Evolutionary conservation across 495 filamentous ascomycete species (phyloP), one percentile per base, ranked within the genome.

Genomic region (Aspergillus nanangensis): DNA sequence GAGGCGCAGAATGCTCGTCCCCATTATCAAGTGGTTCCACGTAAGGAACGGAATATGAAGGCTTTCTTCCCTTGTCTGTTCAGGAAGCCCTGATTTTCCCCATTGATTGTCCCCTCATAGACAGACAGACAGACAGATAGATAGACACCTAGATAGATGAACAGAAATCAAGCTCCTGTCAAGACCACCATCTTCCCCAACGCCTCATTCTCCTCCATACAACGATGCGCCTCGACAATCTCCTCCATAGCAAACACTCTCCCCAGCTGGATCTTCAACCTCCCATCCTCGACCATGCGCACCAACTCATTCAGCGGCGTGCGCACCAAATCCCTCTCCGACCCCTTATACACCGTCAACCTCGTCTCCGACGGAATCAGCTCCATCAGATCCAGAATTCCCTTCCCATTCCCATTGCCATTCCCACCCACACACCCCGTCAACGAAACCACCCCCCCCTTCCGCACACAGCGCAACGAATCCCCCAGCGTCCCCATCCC

Each of bases 371-470:
- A 69, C 2, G 72, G 72, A 25, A 80, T 69, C 11, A 53, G 33
- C 7, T 59, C 66, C 69, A 77, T 74, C 0, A 73, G 73, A 45
- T 55, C 62, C 41, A 77, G 71, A 4, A 70, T 57, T 5, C 70
- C 58, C 23, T 72, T 47, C 75, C 78, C 38, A 66, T 56, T 35
- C 76, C 72, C 1, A 74, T 73, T 22, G 75, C 68, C 21, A 80
- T 76, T 1, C 74, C 76, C 0, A 71, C 66, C n/a, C 65, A 76
- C 65, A 56, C 69, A 77, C 4, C 76, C 67, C 17, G 64, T 66
- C n/a, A n/a, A n/a, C n/a, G n/a, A n/a, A n/a, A n/a, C n/a, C n/a
- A n/a, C n/a, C 0, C 76, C 75, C 8, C 66, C 64, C 15, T 55
- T 38, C 33, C 58, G 55, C 1, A 56, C 55, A 45, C 66, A 71